Evolutionary conservation across 331 rosid genomes (phyloP).

Genomic region (Pyracantha coccinea): DNA sequence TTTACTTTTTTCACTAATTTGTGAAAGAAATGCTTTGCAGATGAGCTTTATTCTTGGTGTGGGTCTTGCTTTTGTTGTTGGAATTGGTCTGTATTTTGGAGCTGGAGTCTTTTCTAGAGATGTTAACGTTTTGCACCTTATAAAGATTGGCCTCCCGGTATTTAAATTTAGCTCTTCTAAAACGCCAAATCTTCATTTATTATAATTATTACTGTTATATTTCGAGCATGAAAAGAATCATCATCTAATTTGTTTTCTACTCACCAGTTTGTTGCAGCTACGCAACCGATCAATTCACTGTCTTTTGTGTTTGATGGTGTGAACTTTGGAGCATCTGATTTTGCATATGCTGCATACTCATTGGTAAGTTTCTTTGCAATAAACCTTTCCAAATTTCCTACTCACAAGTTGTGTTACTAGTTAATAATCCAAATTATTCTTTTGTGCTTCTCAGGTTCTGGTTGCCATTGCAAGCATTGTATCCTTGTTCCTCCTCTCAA

Average conservation of each 20-base stretch:
- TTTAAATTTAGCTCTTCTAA: not conserved
- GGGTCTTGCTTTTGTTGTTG: conserved; percentile 71
- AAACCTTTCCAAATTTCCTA: not conserved
- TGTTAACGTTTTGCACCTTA: conserved; percentile 57
- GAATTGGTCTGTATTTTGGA: conserved; percentile 67
- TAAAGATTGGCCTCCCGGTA: conserved; percentile 83
- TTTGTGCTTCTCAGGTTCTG: conserved; percentile 42
- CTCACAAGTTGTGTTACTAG: not conserved
- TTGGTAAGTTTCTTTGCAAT: conserved; percentile 37
- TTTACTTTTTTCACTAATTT: not conserved
- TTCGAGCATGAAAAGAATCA: not conserved
- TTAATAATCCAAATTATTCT: not conserved
- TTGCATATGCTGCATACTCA: conserved; percentile 86
- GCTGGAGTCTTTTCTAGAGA: conserved; percentile 71
- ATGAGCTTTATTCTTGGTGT: conserved; percentile 76
- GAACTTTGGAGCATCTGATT: conserved; percentile 95
- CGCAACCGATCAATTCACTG: conserved; percentile 85
- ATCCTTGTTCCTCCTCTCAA: conserved; percentile 52
- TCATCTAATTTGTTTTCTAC: not conserved
- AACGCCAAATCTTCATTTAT: not conserved
- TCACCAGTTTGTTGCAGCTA: conserved; percentile 84
- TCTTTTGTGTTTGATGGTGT: conserved; percentile 95
- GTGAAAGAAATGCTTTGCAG: conserved; percentile 21
- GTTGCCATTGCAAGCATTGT: conserved; percentile 64
- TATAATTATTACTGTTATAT: no score